These are phyloP conservation scores for Amaranthus palmeri DNA, from an alignment of 148 eudicot species.

Conservation along the genomic window DNA sequence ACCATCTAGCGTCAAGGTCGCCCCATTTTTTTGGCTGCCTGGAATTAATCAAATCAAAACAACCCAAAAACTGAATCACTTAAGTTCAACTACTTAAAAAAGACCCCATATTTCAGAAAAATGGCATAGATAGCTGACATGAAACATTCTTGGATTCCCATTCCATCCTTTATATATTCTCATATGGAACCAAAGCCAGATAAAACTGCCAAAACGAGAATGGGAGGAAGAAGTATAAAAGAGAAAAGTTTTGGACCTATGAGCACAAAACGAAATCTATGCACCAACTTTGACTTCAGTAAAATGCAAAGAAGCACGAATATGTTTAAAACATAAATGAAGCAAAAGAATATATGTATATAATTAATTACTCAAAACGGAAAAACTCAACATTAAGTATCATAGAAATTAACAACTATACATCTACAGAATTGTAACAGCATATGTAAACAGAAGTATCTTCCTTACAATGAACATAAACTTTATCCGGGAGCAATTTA, in stretches of 20 bases:
- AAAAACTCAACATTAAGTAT: background rate
- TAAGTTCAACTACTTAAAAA: slow-evolving; percentile 1
- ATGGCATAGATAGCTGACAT: background rate
- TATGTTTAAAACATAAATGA: background rate
- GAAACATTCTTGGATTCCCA: background rate
- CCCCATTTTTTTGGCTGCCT: slow-evolving; percentile 84
- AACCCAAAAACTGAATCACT: background rate
- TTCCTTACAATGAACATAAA: slow-evolving; percentile 88
- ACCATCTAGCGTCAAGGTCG: slow-evolving; percentile 72
- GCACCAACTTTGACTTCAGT: background rate
- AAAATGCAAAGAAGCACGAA: background rate
- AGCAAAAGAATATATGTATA: background rate
- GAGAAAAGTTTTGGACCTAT: background rate
- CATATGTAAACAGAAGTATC: background rate
- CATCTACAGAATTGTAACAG: background rate
- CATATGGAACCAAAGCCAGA: background rate
- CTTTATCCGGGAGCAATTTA: slow-evolving; percentile 69
- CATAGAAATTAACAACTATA: background rate
- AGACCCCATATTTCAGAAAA: background rate
- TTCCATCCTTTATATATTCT: background rate
- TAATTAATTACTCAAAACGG: too few relatives aligned
- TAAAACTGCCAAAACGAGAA: background rate
- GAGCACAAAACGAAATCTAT: background rate
- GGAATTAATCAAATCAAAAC: slow-evolving; percentile 23
- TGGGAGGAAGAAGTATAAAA: background rate